Conservation (phyloP, 306 rosid genomes). For the Corylus heterophylla region DNA sequence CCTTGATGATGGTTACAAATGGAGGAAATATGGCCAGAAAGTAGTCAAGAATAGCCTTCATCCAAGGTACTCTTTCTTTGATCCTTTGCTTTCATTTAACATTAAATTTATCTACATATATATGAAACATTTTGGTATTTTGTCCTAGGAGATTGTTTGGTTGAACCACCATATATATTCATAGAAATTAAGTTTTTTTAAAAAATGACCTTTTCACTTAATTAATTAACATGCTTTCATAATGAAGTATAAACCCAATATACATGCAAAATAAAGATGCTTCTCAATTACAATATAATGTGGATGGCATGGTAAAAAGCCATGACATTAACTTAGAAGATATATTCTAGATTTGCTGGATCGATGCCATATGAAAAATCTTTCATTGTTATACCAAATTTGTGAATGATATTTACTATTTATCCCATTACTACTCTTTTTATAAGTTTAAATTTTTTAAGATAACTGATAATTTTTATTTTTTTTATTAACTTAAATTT, state of each 20-base stretch:
- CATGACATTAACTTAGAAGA: background rate
- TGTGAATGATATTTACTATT: too few species aligned
- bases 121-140: background rate
- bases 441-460: too few species aligned
- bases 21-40: conserved; percentile 99
- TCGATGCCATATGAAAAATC: too few species aligned
- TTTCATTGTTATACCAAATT: too few species aligned
- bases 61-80: conserved; percentile 63
- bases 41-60: conserved; percentile 98
- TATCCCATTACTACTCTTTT: too few species aligned
- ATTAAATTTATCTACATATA: background rate
- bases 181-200: too few species aligned
- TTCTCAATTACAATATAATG: background rate
- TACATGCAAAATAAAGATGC: too few species aligned
- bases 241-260: too few species aligned
- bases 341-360: background rate
- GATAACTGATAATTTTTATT: too few species aligned
- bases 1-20: conserved; percentile 98
- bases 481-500: too few species aligned
- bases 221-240: background rate
- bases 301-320: background rate
- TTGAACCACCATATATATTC: too few species aligned
- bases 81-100: background rate
- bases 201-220: background rate
- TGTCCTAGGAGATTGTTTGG: too few species aligned